These are phyloP conservation scores for Coemansia reversa DNA, from an alignment of 192 early-diverging fungal species.

Conservation along the genomic window DNA sequence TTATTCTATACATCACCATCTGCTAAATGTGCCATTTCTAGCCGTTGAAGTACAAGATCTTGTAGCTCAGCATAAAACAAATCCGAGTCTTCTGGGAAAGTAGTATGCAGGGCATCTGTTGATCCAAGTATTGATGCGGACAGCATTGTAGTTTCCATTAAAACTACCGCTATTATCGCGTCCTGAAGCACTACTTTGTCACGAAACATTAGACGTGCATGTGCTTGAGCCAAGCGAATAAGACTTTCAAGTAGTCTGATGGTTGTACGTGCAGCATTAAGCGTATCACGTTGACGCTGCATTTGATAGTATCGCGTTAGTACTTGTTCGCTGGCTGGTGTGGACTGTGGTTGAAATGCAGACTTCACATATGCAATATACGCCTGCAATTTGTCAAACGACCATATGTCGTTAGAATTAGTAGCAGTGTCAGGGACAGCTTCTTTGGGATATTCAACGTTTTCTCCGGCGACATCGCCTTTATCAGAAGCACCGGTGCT, in stretches of 20 bases:
- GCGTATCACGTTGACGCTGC: constrained; percentile 64
- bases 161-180: constrained; percentile 54
- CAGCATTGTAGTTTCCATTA: constrained; percentile 36
- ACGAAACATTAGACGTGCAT: constrained; percentile 65
- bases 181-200: constrained; percentile 59
- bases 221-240: constrained; percentile 64
- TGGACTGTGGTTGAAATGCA: constrained; percentile 56
- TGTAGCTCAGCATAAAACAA: constrained; percentile 47
- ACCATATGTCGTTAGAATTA: constrained; percentile 46
- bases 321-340: constrained; percentile 62
- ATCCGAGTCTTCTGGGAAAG: constrained; percentile 62
- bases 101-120: constrained; percentile 58
- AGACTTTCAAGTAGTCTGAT: constrained; percentile 64
- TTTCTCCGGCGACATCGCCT: background rate
- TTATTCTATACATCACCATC: background rate
- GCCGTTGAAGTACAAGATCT: constrained; percentile 36
- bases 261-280: constrained; percentile 71
- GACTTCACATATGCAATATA: constrained; percentile 66
- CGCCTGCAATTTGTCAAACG: constrained; percentile 63
- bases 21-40: constrained; percentile 52
- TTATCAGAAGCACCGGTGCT: background rate
- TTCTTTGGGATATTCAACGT: background rate
- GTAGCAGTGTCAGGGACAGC: background rate
- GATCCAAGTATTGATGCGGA: constrained; percentile 55
- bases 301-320: constrained; percentile 70